Base-by-base conservation (phyloP, 805 yeast genomes). In the Metschnikowia arizonensis region DNA sequence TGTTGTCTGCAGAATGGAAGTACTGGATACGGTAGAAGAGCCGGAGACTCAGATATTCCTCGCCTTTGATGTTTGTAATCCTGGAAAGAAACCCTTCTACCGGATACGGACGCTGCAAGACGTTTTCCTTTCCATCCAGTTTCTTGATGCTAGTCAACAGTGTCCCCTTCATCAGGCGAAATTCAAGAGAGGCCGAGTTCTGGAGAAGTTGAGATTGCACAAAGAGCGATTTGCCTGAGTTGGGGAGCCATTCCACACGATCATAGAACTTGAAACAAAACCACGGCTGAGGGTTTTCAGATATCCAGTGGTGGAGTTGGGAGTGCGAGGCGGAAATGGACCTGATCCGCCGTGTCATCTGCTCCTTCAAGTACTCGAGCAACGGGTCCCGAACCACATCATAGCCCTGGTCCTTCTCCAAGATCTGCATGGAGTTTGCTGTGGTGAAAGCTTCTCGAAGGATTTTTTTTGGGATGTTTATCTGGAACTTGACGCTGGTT, bases 1-100 rank as follows among this genome's bases (percentile, higher is more conserved):
- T 55, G 51, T 83, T 71, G 46, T 81, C 83, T 40, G 73, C 71
- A 0, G 95, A 74, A 55, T 69, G 79, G 50, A 85, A 77, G 62
- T 89, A 90, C 48, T 74, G 74, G 35, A 82, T 63, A 45, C 76
- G 79, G 52, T 73, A 74, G 44, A 77, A 74, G 28, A 75, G 63
- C 26, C 72, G 67, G 4, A 72, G 57, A 8, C 71, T 46, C 42
- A 63, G 47, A 57, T 63, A 48, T 52, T 62, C 55, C 50, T 54
- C 58, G 0, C 88, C 88, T 5, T 62, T 58, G 46, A 76, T 69
- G 35, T 78, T 72, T 0, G 82, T 73, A 25, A 83, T 59, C 40
- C 82, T 72, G 2, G 78, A 66, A 17, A 90, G 61, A 59, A 85
- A 89, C 0, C 98, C 98, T 64, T 91, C 98, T 8, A 88, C 62